Evolutionary conservation across 768 basidiomycete genomes (phyloP).

Genomic region (Aureoboletus auriporus): DNA sequence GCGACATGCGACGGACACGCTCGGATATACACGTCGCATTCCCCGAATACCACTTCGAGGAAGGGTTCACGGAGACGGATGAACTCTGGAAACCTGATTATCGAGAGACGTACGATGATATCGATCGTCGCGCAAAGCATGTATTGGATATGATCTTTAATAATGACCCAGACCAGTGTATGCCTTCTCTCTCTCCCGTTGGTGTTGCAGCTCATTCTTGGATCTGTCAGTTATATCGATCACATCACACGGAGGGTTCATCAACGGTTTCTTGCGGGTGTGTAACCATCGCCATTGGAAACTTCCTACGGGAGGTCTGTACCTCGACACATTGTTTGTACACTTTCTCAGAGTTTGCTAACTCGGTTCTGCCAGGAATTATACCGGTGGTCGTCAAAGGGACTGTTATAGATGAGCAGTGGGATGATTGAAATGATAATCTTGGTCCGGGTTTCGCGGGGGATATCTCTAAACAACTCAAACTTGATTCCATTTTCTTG

Average conservation of each 20-base stretch:
- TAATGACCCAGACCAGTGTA: slow-evolving; percentile 41
- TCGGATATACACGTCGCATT: slow-evolving; percentile 39
- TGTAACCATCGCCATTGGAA: slow-evolving; percentile 40
- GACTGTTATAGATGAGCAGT: background rate
- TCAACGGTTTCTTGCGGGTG: slow-evolving; percentile 49
- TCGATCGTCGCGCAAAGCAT: slow-evolving; percentile 43
- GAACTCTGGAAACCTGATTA: slow-evolving; percentile 44
- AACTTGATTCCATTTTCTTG: no score
- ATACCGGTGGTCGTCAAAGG: slow-evolving; percentile 25
- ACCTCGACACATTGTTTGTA: no score
- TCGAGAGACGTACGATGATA: slow-evolving; percentile 21
- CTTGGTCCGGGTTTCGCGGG: no score
- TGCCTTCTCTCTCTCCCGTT: background rate
- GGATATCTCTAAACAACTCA: no score
- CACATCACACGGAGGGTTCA: slow-evolving; percentile 62
- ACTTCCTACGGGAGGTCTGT: slow-evolving; percentile 65
- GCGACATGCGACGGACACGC: slow-evolving; percentile 57
- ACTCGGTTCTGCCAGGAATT: slow-evolving; percentile 14
- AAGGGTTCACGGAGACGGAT: slow-evolving; percentile 58
- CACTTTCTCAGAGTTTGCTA: background rate
- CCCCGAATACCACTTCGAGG: slow-evolving; percentile 50
- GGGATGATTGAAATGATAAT: background rate
- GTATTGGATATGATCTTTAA: slow-evolving; percentile 58
- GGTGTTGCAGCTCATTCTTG: background rate
- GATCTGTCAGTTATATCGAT: slow-evolving; percentile 53